Conservation (phyloP, 176 grass and related monocot genomes). For the sorghum (Sorghum bicolor) region Sorghum_bicolor_NCBIv3 NC_012871.2:61992501-61993000, state of each 20-base stretch:
- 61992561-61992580: neutral
- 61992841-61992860: neutral
- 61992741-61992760: neutral
- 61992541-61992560: neutral
- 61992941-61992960: neutral
- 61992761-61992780: neutral
- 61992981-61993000: neutral
- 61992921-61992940: neutral
- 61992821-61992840: neutral
- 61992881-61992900: neutral
- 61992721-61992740: neutral
- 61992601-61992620: constrained; percentile 19
- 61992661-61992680: constrained; percentile 8
- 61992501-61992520: neutral
- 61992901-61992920: neutral
- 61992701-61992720: neutral
- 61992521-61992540: neutral
- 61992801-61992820: neutral
- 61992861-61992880: neutral
- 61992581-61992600: constrained; percentile 13
- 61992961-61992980: neutral
- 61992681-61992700: constrained; percentile 16
- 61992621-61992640: neutral
- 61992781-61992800: neutral
- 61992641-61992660: neutral